Evolutionary conservation across 495 filamentous ascomycete species (phyloP).

Genomic region (Massariosphaeria phaeospora): DNA sequence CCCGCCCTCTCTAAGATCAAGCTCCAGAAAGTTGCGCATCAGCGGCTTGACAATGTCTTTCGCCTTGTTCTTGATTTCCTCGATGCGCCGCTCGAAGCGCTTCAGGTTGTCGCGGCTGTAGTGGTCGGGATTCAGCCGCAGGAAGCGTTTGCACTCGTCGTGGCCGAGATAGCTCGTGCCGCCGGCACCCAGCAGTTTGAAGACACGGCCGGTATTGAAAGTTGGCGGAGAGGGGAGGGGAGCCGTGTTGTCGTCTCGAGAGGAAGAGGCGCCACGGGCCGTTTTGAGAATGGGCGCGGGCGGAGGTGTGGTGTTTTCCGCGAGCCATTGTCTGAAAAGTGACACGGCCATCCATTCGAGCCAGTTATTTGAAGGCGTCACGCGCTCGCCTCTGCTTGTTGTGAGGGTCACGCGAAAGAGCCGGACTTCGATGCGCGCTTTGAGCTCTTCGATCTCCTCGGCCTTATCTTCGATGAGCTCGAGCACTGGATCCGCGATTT

Average conservation of each 20-base stretch:
- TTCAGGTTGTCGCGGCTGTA: constrained; percentile 73
- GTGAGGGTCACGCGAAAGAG: constrained; percentile 76
- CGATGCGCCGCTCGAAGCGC: constrained; percentile 76
- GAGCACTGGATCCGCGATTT: constrained; percentile 65
- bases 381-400: constrained; percentile 72
- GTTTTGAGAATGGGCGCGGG: constrained; percentile 42
- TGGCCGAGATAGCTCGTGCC: constrained; percentile 65
- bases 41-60: constrained; percentile 77
- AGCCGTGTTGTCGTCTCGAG: constrained; percentile 18
- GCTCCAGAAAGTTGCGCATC: constrained; percentile 75
- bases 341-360: constrained; percentile 82
- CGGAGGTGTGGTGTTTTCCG: constrained; percentile 74
- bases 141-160: constrained; percentile 82
- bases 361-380: constrained; percentile 70
- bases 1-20: constrained; percentile 55
- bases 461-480: constrained; percentile 90
- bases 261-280: constrained; percentile 10
- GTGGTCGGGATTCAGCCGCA: constrained; percentile 64
- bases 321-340: constrained; percentile 85
- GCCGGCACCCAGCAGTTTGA: constrained; percentile 60
- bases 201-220: constrained; percentile 60
- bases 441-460: constrained; percentile 60
- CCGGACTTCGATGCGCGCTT: constrained; percentile 64
- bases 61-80: constrained; percentile 79
- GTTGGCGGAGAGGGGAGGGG: constrained; percentile 35